phyloP scores from a whole-genome alignment of 805 yeast species.

The Yarrowia yakushimensis region DNA sequence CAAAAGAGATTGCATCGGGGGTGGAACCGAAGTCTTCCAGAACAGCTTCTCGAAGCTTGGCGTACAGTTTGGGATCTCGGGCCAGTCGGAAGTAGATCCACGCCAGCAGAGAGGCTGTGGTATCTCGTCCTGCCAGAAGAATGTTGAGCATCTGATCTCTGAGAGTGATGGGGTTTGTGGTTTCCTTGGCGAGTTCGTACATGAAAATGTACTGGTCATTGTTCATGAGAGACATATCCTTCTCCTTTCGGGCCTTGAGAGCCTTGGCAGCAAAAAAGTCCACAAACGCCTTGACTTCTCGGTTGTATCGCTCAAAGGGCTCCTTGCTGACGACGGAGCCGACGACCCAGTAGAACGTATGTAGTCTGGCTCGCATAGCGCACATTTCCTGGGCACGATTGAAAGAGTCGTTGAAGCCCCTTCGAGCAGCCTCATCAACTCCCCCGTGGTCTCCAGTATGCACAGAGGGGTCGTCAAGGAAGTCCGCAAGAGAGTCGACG shows the following conservation, averaged over 20 bases:
- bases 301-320: slow-evolving; percentile 38
- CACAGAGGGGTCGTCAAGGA: slow-evolving; percentile 26
- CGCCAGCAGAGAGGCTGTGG: slow-evolving; percentile 51
- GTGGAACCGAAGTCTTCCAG: slow-evolving; percentile 40
- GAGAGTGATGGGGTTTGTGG: slow-evolving; percentile 47
- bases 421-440: slow-evolving; percentile 28
- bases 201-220: slow-evolving; percentile 47
- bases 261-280: slow-evolving; percentile 44
- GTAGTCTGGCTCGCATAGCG: slow-evolving; percentile 28
- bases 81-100: slow-evolving; percentile 47
- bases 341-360: slow-evolving; percentile 29
- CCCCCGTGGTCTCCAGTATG: slow-evolving; percentile 25
- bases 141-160: slow-evolving; percentile 52
- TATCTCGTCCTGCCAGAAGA: slow-evolving; percentile 53
- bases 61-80: slow-evolving; percentile 37
- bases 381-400: slow-evolving; percentile 29
- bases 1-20: slow-evolving; percentile 40
- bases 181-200: slow-evolving; percentile 48
- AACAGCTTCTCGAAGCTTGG: slow-evolving; percentile 42
- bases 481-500: slow-evolving; percentile 31
- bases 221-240: slow-evolving; percentile 28
- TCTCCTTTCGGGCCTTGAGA: slow-evolving; percentile 31
- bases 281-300: slow-evolving; percentile 38
- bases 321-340: slow-evolving; percentile 24
- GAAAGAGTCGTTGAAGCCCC: slow-evolving; percentile 28